Evolutionary conservation across 164 flowering plant genomes (phyloP), one percentile per base, ranked within the genome.

Genomic region (Macadamia tetraphylla): DNA sequence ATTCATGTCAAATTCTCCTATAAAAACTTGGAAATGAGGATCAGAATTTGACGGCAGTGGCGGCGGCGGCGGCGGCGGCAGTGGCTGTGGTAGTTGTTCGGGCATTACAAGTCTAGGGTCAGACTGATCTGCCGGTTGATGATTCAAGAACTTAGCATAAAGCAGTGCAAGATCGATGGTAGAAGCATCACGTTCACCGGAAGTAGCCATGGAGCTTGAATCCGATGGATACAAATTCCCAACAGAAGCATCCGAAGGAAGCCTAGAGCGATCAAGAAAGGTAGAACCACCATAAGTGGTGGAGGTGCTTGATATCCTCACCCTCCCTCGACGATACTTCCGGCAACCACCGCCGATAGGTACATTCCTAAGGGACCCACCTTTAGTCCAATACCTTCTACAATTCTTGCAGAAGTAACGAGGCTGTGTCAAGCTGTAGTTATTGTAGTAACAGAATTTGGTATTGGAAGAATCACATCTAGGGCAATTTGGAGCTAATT

Each of bases 371-470:
- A 84, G 84, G 3, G 86, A 81, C 0, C 90, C 90, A 5, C 87
- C 90, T 75, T 82, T 84, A 42, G 90, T 86, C 90, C 90, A 86
- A 44, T 86, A 86, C 65, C 90, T 71, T 43, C 88, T 69, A 57
- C 90, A 86, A 53, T 83, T 81, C 65, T 86, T 86, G 74, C 90
- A 86, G 67, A 86, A 84, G 76, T 84, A 84, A n/a, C 90, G 62
- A 0, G 88, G 90, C 48, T 86, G 90, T 1, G 88, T 84, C 23
- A 86, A 60, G 75, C 88, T 84, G 64, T 86, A 86, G 74, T 86
- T 86, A 83, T 86, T 84, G 87, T 84, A 86, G 67, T 86, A 86
- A 65, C 87, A 86, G 67, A 86, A 86, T 44, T 86, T 86, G 29
- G 90, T 86, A 72, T 83, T 81, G 10, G 82, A 76, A 15, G 85